Conservation (phyloP, 1,139 yeast genomes). For the Geotrichum siamense region DNA sequence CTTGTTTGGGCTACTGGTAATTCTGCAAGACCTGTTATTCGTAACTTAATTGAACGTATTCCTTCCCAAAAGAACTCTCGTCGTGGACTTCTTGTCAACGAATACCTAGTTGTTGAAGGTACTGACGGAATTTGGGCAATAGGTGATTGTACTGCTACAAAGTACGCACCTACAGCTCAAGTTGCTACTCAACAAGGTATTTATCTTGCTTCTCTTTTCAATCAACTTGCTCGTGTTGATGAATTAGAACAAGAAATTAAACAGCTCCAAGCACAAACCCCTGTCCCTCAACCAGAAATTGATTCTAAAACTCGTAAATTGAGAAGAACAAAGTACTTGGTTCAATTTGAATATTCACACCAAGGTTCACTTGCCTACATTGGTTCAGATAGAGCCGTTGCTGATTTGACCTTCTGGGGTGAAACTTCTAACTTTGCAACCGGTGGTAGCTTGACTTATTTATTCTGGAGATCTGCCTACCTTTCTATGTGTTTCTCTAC, state of each 20-base stretch:
- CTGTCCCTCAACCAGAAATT: slow-evolving; percentile 28
- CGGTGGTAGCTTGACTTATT: slow-evolving; percentile 80
- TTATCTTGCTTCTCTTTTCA: slow-evolving; percentile 67
- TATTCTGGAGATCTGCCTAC: slow-evolving; percentile 93
- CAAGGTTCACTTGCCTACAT: slow-evolving; percentile 60
- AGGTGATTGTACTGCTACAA: slow-evolving; percentile 90
- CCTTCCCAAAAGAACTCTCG: slow-evolving; percentile 82
- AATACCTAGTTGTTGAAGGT: slow-evolving; percentile 76
- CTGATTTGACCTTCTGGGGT: slow-evolving; percentile 76
- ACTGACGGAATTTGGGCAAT: slow-evolving; percentile 76
- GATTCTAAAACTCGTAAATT: slow-evolving; percentile 37
- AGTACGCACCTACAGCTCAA: slow-evolving; percentile 93
- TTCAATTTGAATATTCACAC: slow-evolving; percentile 59
- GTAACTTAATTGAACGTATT: slow-evolving; percentile 58
- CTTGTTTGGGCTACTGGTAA: slow-evolving; percentile 98
- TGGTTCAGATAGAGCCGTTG: slow-evolving; percentile 90
- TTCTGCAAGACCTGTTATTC: slow-evolving; percentile 73
- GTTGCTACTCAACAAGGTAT: slow-evolving; percentile 94
- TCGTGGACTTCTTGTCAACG: slow-evolving; percentile 83
- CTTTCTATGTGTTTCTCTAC: slow-evolving; percentile 86
- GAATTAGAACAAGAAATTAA: slow-evolving; percentile 43
- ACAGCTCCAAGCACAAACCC: slow-evolving; percentile 34
- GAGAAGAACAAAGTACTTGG: slow-evolving; percentile 62
- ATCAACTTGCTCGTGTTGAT: slow-evolving; percentile 62
- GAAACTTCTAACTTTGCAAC: slow-evolving; percentile 68